Conservation (phyloP, 2,329 filamentous ascomycete genomes). For the Aspergillus hortae region DNA sequence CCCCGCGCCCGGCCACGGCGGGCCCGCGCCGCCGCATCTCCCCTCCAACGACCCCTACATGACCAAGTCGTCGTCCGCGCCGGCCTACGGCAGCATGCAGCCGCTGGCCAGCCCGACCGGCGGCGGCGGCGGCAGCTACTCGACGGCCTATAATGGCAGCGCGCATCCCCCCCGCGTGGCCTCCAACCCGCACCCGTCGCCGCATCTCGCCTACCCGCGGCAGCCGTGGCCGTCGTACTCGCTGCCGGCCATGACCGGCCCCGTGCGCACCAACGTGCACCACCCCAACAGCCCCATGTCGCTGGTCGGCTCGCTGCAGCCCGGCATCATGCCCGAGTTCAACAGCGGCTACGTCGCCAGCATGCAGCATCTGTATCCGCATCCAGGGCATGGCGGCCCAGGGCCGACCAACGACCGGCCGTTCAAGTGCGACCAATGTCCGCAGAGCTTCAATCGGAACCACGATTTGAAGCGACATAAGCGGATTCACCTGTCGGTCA, state of each 20-base stretch:
- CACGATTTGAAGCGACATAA: conserved; percentile 96
- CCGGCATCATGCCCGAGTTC: conserved; percentile 56
- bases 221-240: conserved; percentile 52
- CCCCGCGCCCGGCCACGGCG: not conserved
- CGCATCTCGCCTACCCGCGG: conserved; percentile 36
- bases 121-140: conserved; percentile 30
- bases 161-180: conserved; percentile 49
- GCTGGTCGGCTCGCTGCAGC: conserved; percentile 60
- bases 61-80: conserved; percentile 51
- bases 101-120: conserved; percentile 51
- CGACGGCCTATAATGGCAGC: conserved; percentile 27
- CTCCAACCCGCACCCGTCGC: conserved; percentile 19
- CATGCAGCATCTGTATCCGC: conserved; percentile 60
- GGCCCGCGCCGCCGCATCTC: conserved; percentile 18
- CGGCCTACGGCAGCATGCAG: conserved; percentile 34
- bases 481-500: conserved; percentile 88
- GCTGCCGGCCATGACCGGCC: conserved; percentile 60
- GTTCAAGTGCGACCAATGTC: conserved; percentile 90
- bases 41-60: conserved; percentile 57
- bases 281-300: conserved; percentile 70
- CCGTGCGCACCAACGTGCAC: conserved; percentile 74
- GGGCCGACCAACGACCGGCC: conserved; percentile 70
- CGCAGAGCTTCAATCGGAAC: conserved; percentile 92
- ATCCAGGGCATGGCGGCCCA: conserved; percentile 53
- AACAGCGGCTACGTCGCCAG: conserved; percentile 59